phyloP scores from a whole-genome alignment of 495 filamentous ascomycete species.

The Aspergillus wentii region DNA sequence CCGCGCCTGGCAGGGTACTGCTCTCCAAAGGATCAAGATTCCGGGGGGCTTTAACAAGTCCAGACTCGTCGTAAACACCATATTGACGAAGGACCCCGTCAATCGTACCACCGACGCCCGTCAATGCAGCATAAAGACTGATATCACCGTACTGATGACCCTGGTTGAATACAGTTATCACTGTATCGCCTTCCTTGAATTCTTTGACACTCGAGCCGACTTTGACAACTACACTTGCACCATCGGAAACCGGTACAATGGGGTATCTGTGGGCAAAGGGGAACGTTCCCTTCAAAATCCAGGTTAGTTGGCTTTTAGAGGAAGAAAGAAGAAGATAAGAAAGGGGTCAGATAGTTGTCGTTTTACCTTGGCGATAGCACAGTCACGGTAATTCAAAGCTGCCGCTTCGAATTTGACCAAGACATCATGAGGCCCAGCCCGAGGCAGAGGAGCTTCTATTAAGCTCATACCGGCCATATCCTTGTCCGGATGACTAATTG shows the following conservation, averaged over 20 bases:
- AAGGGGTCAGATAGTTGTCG: no score
- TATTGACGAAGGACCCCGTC: constrained; percentile 63
- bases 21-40: constrained; percentile 16
- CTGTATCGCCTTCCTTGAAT: constrained; percentile 12
- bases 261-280: constrained; percentile 32
- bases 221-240: constrained; percentile 59
- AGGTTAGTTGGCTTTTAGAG: not conserved
- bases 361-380: constrained; percentile 57
- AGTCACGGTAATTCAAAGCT: constrained; percentile 70
- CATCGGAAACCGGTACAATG: constrained; percentile 62
- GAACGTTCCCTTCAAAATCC: constrained; percentile 11
- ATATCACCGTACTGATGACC: constrained; percentile 42
- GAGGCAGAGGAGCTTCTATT: no score
- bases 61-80: constrained; percentile 76
- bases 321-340: not conserved
- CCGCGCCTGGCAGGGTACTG: constrained; percentile 23
- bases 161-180: constrained; percentile 8
- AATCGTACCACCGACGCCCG: constrained; percentile 56
- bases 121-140: constrained; percentile 28
- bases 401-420: constrained; percentile 60
- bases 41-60: constrained; percentile 32
- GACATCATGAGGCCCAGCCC: constrained; percentile 54
- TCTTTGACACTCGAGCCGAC: constrained; percentile 9
- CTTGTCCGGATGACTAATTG: no score
- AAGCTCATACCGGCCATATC: no score